Base-by-base conservation (phyloP, 179 eudicot genomes). In the Silene noctiflora region DNA sequence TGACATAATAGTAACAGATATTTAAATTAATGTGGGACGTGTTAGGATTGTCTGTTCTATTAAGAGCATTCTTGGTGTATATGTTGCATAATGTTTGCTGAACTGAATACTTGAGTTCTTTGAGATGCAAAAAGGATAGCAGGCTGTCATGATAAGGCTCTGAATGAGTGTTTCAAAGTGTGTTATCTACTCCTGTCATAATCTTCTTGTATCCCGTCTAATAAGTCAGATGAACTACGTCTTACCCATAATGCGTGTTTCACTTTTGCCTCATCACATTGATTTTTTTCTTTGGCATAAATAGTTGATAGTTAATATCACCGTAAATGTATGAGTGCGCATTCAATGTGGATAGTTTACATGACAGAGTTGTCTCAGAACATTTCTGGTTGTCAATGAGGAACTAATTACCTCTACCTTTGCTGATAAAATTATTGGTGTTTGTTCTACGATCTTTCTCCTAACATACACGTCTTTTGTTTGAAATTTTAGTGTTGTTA, bases 401-500 rank as follows among this genome's bases (percentile, higher is more conserved):
- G 76, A 29, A 11, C 67, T 65, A 33, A 6, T 51, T 17, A 22
- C 71, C 25, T 67, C 21, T 10, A 1, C 46, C 6, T 66, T 66
- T 67, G 53, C 20, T 6, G 25, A 67, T 67, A 66, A 17, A 64
- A 39, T 39, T 3, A 67, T 4, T 66, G 46, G 22, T 66, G 48
- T 33, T 66, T 29, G 13, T 21, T 2, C 33, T 69, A 1, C 46
- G 72, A 20, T 44, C n/a, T 68, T 22, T 56, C 58, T 56, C 24
- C 74, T 76, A 11, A 81, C 58, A 55, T 0, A 35, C 62, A 25
- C 64, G 14, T 64, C 65, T 76, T 76, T 51, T 70, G 3, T 63
- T 78, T 72, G 58, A 35, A 24, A 7, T 56, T 79, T 19, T 72
- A 93, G 97, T 79, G 94, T 88, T 76, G 88, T 94, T 64, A 83